Base-by-base conservation (phyloP, 2,329 filamentous ascomycete species). In the Talaromyces piceae region DNA sequence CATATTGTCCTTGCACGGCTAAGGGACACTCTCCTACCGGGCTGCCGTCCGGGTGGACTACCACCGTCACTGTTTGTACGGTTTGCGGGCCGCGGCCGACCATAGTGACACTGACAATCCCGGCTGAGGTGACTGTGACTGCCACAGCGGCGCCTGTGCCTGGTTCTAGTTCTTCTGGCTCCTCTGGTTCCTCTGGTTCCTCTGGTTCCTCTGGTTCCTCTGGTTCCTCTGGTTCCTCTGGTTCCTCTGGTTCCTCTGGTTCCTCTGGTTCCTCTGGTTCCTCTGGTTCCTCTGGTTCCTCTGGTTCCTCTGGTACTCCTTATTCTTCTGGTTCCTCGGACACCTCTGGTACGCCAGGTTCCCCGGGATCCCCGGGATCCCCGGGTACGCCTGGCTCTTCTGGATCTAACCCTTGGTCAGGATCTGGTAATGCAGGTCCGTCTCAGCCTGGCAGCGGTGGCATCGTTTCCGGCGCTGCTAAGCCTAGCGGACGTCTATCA, bases 41-140 rank as follows among this genome's bases (percentile, higher is more conserved):
- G n/a, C 20, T 47, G 28, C 51, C 51, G 2, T 44, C 51, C 25
- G 52, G 51, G 13, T 59, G 61, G 5, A 58, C 54, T 16, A 53
- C 49, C 23, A 46, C 55, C 2, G 53, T 54, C 11, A 54, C 59
- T 22, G 55, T 58, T 7, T 63, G 60, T 53, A 54, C 55, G 8
- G 54, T 54, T 16, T 62, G 62, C 51, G 61, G 54, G n/a, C 49
- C 53, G 27, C 57, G 50, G 23, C 51, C 60, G 13, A 60, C 59
- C 4, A 59, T 56, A 9, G 58, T 61, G 25, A 57, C 56, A 3
- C 43, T 57, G 16, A 57, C 56, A 3, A 20, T 57, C 13, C 56
- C 56, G 13, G 28, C 45, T 31, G 16, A 22, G 16, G 51, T 51
- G 5, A 54, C 54, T 20, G 49, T 44, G n/a, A 47, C 47, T 44